Evolutionary conservation across 2,329 filamentous ascomycete genomes (phyloP), one percentile per base, ranked within the genome.

Genomic region (Periconia digitata): DNA sequence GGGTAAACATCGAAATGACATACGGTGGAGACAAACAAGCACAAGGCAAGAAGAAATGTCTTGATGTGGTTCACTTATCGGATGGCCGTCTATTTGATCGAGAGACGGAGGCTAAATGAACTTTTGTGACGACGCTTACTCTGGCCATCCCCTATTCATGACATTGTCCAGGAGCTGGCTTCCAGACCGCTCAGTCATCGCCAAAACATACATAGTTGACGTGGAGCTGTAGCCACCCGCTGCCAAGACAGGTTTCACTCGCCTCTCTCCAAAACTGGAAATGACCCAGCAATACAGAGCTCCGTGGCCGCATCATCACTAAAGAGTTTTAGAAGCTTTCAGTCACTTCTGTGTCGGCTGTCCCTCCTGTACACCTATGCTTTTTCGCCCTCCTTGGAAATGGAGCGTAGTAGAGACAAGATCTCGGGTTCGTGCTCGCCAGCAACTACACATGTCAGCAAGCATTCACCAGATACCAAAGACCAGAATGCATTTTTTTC

Each of bases 371-470:
- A 8, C 5, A 23, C 43, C 55, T 50, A 65, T 23, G 43, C 54
- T 46, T 62, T 63, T 21, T 54, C 48, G 1, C 40, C 53, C 40
- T 76, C 70, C 55, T 78, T 73, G 8, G 79, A 74, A 46, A 84
- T 70, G 48, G 82, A 77, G 49, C 84, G 82, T 44, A 96, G 73
- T 72, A 96, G 79, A 73, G 87, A 90, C 66, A 96, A 73, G 52
- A 97, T 96, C 75, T 92, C 88, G 15, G 90, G 95, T 76, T 96
- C 86, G 56, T 88, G 85, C 43, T 89, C 89, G 17, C 90, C 89
- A 21, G 83, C 76, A 8, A 85, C 82, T 81, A 54, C 21, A 21
- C 17, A 10, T 3, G 47, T 60, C 49, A 60, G 54, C 36, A 40
- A 21, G 16, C 15, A 7, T 24, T 39, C 24, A 22, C 10, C 10